Evolutionary conservation across 768 basidiomycete genomes (phyloP), one percentile per base, ranked within the genome.

Genomic region (Imleria badia): DNA sequence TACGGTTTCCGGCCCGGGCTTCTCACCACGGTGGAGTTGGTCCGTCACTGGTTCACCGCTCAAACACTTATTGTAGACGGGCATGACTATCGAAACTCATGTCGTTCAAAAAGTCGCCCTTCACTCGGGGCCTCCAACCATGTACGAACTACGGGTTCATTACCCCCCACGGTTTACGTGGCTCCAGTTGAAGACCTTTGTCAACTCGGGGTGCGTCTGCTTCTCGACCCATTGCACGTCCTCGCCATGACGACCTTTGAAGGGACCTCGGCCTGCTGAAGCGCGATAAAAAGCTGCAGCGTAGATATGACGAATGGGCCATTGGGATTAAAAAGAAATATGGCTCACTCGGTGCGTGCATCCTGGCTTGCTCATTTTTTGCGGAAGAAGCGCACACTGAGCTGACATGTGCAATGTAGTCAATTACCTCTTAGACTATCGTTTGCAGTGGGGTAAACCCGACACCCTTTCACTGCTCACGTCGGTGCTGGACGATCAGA

Each of bases 221-320:
- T 34, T 19, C 19, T 49, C 12, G 22, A 29, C 26, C 26, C 13
- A 29, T 36, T 29, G 13, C 35, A 13, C 14, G 11, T 22, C 22
- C 5, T 29, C n/a, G 9, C 5, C 29, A 29, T 55, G 44, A 51
- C 29, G 7, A 3, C 7, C 22, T 44, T 47, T 38, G n/a, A 55
- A 92, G 91, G 38, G 89, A 94, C 65, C 81, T 94, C 42, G 89
- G 89, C 3, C 76, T 91, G 35, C 75, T 94, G 47, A 91, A 89
- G 66, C 83, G 91, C 19, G 84, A 93, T 63, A 81, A 72, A 58
- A 74, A 71, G 48, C 78, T 94, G 34, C 91, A 94, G 69, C 60
- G 72, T 44, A 75, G 89, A 45, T 94, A 94, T 60, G 61, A 82
- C 36, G 67, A 70, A 15, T 91, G 87, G 87, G 65, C 71, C 10